phyloP scores from a whole-genome alignment of 2,329 filamentous ascomycete genomes.

The Cercospora canescens region DNA sequence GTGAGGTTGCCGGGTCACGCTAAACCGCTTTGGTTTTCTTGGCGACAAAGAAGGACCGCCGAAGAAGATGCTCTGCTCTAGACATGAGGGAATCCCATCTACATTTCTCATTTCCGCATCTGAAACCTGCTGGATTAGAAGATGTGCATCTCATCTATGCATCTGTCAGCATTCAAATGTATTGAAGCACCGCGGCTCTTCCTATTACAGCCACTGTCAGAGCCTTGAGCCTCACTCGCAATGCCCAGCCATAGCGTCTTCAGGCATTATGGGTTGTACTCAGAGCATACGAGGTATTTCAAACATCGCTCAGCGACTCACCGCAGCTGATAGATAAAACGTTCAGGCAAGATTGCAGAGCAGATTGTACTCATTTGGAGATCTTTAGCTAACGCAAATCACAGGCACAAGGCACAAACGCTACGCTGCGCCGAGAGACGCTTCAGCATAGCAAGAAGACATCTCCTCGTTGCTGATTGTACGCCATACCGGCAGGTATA shows the following conservation, averaged over 20 bases:
- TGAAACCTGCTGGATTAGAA: constrained; percentile 16
- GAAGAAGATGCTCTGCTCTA: background rate
- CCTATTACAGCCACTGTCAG: constrained; percentile 18
- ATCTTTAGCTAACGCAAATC: background rate
- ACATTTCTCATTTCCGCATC: constrained; percentile 11
- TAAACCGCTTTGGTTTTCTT: constrained; percentile 10
- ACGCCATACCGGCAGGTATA: background rate
- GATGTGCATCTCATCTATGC: constrained; percentile 7
- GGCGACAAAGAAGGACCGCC: constrained; percentile 3
- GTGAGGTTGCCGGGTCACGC: background rate
- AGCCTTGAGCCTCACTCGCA: constrained; percentile 13
- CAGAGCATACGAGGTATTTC: background rate
- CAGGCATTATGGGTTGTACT: constrained; percentile 5
- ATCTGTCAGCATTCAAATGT: constrained; percentile 17
- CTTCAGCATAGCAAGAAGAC: background rate
- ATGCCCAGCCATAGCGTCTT: constrained; percentile 9
- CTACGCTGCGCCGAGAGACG: background rate
- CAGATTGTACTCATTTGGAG: background rate
- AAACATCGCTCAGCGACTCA: background rate
- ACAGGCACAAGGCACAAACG: background rate
- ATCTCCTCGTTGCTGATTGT: background rate
- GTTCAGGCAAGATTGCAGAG: background rate
- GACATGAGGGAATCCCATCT: constrained; percentile 11
- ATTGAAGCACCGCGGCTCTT: constrained; percentile 23
- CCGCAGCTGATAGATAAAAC: background rate